Conservation (phyloP, 1,284 basidiomycete genomes). For the Peniophora sp. region DNA sequence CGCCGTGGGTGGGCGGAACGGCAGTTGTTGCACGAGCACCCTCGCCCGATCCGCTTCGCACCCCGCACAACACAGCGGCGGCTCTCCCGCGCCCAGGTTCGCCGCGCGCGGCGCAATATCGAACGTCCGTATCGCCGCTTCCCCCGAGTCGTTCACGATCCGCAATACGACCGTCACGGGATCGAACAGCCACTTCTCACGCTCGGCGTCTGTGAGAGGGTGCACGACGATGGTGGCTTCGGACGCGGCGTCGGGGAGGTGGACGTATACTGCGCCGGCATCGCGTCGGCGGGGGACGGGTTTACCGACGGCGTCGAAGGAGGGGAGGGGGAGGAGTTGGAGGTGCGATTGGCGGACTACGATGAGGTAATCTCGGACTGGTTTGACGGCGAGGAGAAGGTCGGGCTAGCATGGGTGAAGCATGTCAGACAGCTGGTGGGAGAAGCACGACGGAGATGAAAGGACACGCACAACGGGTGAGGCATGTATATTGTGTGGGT, state of each 20-base stretch:
- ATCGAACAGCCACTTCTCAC: slow-evolving; percentile 19
- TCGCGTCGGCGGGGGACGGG: slow-evolving; percentile 4
- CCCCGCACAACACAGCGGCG: slow-evolving; percentile 2
- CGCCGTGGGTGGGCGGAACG: slow-evolving; percentile 3
- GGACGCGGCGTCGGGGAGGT: slow-evolving; percentile 15
- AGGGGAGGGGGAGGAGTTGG: slow-evolving; percentile 19
- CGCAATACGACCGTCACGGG: slow-evolving; percentile 24
- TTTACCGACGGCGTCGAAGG: slow-evolving; percentile 15
- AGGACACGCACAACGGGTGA: slow-evolving; percentile 10
- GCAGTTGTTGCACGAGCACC: neutral
- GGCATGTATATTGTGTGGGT: slow-evolving; percentile 6
- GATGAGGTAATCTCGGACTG: slow-evolving; percentile 21
- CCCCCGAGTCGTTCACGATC: slow-evolving; percentile 14
- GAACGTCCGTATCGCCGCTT: slow-evolving; percentile 21
- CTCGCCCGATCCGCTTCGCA: neutral
- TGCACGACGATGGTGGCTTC: slow-evolving; percentile 22
- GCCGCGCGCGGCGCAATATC: slow-evolving; percentile 20
- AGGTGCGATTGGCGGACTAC: slow-evolving; percentile 21
- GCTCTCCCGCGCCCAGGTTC: neutral
- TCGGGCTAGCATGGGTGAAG: slow-evolving; percentile 7
- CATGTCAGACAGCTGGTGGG: slow-evolving; percentile 3
- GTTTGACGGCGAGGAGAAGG: slow-evolving; percentile 19
- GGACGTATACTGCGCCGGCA: slow-evolving; percentile 12
- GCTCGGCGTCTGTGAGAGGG: slow-evolving; percentile 11
- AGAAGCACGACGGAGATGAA: neutral